Conservation (phyloP, 2,329 filamentous ascomycete species). For the Dryadomyces quercus-mongolicae region DNA sequence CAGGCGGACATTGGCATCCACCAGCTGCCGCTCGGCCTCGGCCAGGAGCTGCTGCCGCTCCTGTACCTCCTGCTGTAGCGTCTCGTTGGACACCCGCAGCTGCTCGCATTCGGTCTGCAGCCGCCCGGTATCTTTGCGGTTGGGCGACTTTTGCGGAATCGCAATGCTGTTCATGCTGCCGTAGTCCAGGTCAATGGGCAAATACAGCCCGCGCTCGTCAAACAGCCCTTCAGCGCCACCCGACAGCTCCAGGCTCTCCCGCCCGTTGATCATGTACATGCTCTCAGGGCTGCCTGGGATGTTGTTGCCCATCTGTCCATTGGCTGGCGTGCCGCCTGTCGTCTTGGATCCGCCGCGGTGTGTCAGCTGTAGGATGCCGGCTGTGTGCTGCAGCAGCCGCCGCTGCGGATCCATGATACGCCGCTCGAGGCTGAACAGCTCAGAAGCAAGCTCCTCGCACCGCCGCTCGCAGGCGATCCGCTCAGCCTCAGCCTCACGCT, state of each 20-base stretch:
- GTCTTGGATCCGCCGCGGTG: conserved; percentile 53
- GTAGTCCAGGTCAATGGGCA: conserved; percentile 51
- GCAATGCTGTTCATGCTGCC: conserved; percentile 29
- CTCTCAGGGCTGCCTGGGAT: conserved; percentile 68
- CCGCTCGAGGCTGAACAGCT: conserved; percentile 71
- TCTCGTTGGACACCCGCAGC: conserved; percentile 21
- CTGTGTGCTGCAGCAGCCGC: conserved; percentile 76
- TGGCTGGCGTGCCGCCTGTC: conserved; percentile 28
- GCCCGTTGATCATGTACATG: conserved; percentile 55
- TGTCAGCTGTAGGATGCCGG: conserved; percentile 81
- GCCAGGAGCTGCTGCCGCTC: conserved; percentile 39
- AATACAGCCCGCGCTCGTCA: conserved; percentile 65
- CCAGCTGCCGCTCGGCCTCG: conserved; percentile 53
- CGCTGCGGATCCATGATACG: conserved; percentile 62
- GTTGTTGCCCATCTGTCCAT: conserved; percentile 33
- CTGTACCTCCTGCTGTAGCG: conserved; percentile 22
- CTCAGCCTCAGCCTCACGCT: conserved; percentile 59
- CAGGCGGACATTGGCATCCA: conserved; percentile 54
- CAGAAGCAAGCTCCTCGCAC: conserved; percentile 73
- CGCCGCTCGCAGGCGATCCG: conserved; percentile 62
- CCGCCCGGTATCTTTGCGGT: conserved; percentile 32
- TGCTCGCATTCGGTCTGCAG: conserved; percentile 19
- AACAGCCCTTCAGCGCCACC: conserved; percentile 50
- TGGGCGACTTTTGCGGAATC: conserved; percentile 45
- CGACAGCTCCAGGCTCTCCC: conserved; percentile 40